Evolutionary conservation across 148 eudicot species (phyloP).

Genomic region (Chenopodium album): DNA sequence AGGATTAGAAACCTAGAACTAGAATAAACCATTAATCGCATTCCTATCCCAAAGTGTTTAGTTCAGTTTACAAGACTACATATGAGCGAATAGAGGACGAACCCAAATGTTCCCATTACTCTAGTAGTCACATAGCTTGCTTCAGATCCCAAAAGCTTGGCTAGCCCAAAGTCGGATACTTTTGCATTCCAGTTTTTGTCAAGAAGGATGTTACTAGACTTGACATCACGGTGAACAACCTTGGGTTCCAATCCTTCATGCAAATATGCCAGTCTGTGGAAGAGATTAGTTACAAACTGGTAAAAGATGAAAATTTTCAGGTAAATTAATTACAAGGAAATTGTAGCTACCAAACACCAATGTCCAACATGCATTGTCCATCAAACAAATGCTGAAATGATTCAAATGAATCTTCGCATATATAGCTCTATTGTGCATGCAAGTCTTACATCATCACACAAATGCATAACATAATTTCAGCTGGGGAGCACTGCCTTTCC

Average conservation of each 20-base stretch:
- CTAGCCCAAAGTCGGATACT: slow-evolving; percentile 96
- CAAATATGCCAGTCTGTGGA: slow-evolving; percentile 74
- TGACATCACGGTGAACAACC: slow-evolving; percentile 97
- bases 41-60: neutral
- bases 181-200: slow-evolving; percentile 82
- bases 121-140: slow-evolving; percentile 90
- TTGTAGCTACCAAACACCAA: neutral
- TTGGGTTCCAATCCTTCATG: slow-evolving; percentile 97
- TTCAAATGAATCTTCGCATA: neutral
- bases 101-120: slow-evolving; percentile 99
- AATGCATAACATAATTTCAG: neutral
- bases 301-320: neutral
- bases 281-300: slow-evolving; percentile 6
- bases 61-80: neutral
- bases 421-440: neutral
- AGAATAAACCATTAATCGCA: neutral
- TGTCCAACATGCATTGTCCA: neutral
- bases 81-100: slow-evolving; percentile 21
- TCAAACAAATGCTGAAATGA: too few relatives aligned
- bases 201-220: slow-evolving; percentile 90
- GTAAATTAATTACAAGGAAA: neutral
- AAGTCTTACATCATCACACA: neutral
- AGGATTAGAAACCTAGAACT: neutral
- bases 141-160: slow-evolving; percentile 86
- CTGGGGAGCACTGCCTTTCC: neutral